Evolutionary conservation across 306 rosid genomes (phyloP).

Genomic region (Luffa acutangula): DNA sequence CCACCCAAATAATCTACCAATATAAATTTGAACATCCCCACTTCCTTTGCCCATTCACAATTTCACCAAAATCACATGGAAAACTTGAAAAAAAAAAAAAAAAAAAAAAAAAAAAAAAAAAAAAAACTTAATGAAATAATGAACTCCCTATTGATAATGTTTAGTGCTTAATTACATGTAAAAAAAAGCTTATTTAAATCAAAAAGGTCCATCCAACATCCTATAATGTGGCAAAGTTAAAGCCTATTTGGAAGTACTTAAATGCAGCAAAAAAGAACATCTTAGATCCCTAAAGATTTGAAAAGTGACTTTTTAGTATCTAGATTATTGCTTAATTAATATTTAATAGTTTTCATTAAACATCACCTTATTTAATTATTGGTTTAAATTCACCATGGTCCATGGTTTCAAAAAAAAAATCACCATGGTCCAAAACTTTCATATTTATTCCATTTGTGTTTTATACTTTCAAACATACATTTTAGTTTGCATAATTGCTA

Average conservation of each 20-base stretch:
- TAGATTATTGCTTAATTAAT: not conserved
- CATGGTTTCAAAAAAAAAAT: no score
- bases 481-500: not conserved
- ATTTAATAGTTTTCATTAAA: not conserved
- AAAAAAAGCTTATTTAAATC: not conserved
- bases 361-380: not conserved
- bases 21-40: not conserved
- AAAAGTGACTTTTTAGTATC: not conserved
- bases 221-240: not conserved
- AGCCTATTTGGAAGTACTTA: not conserved
- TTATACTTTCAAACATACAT: not conserved
- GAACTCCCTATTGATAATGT: not conserved
- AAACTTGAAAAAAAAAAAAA: not conserved
- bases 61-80: not conserved
- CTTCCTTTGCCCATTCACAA: not conserved
- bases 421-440: not conserved
- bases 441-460: not conserved
- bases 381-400: not conserved
- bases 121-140: not conserved
- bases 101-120: no score
- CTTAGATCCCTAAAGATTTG: not conserved
- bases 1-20: not conserved
- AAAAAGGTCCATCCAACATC: not conserved
- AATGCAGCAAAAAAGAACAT: not conserved
- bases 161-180: constrained; percentile 5